These are phyloP conservation scores for Backusella mclennaniae DNA, from an alignment of 192 early-diverging fungal species.

Conservation along the genomic window DNA sequence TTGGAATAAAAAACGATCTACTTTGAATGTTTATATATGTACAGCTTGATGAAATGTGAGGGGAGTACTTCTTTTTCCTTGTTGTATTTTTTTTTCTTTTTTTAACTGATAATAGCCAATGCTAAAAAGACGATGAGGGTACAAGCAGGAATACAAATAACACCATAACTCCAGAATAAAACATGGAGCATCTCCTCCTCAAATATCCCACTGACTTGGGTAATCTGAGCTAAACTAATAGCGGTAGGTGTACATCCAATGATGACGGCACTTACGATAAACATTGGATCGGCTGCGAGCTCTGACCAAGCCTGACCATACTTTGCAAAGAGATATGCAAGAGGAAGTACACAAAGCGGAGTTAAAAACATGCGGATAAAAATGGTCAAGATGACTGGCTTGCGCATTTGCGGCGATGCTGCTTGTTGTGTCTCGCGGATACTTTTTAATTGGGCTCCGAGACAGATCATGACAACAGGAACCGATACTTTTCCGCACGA, in stretches of 20 bases:
- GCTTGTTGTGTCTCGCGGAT: slow-evolving; percentile 15
- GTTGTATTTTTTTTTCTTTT: background rate
- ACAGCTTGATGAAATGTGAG: background rate
- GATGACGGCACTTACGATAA: slow-evolving; percentile 59
- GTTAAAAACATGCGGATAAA: slow-evolving; percentile 35
- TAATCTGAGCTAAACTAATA: slow-evolving; percentile 68
- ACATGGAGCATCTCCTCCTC: slow-evolving; percentile 66
- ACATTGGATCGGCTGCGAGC: slow-evolving; percentile 61
- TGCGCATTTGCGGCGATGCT: background rate
- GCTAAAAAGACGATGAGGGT: slow-evolving; percentile 28
- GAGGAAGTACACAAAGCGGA: slow-evolving; percentile 40
- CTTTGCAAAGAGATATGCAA: slow-evolving; percentile 21
- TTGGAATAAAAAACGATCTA: background rate
- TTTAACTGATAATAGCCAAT: slow-evolving; percentile 11
- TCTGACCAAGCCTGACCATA: slow-evolving; percentile 30
- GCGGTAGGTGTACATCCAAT: slow-evolving; percentile 67
- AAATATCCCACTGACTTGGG: slow-evolving; percentile 67
- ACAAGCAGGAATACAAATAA: slow-evolving; percentile 40
- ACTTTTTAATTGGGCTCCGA: slow-evolving; percentile 63
- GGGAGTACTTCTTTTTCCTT: background rate
- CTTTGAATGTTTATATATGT: background rate
- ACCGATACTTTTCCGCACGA: slow-evolving; percentile 74
- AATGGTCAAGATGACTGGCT: slow-evolving; percentile 29
- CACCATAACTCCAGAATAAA: slow-evolving; percentile 67
- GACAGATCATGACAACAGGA: slow-evolving; percentile 71